Evolutionary conservation across 2,329 filamentous ascomycete species (phyloP), one percentile per base, ranked within the genome.

Genomic region (Coccinonectria pachysandricola): DNA sequence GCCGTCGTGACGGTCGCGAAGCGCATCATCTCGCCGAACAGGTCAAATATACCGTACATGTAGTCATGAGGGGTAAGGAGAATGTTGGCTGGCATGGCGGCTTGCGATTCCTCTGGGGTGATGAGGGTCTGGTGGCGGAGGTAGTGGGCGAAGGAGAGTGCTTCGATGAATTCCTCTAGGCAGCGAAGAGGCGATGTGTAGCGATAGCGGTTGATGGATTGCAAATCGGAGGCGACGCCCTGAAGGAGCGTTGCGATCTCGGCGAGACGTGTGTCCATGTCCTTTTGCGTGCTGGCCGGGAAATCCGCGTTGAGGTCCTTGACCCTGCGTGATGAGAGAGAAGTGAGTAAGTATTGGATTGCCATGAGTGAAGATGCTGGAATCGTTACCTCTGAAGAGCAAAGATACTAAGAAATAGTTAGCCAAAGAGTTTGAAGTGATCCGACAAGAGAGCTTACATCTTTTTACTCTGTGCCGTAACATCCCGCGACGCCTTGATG

Each of bases 11-110:
- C 87, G 26, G 94, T 91, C 0, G 85, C 86, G 56, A 95, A 96
- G 15, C 87, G 73, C 91, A 98, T 98, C 63, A 96, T 67, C 60
- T 98, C 91, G 19, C 91, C 91, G 2, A 87, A 87, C 42, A 96
- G 71, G 53, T 98, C 91, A 48, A 94, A 95, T 3, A 98, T 59
- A 7, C 88, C 91, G 36, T 91, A 78, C 31, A 94, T 59, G 50
- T 94, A 96, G 54, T 98, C 91, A 29, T 88, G 75, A 14, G 76
- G 67, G 2, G 81, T 84, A 12, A 95, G 62, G 1, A 64, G 45
- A 3, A 95, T 67, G 2, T 64, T 65, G 0, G 58, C 35, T 0
- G 61, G 63, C 6, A 76, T 52, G 3, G 60, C 54, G 0, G 46
- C 56, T 15, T 62, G 54, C 0, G 80, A 67, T 29, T 83, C 71